A percentile compares a stretch with the other conserved stretches of the same genome.
Evolutionary conservation across 1,284 basidiomycete genomes (phyloP).

Genomic region (Ustilago trichophora): DNA sequence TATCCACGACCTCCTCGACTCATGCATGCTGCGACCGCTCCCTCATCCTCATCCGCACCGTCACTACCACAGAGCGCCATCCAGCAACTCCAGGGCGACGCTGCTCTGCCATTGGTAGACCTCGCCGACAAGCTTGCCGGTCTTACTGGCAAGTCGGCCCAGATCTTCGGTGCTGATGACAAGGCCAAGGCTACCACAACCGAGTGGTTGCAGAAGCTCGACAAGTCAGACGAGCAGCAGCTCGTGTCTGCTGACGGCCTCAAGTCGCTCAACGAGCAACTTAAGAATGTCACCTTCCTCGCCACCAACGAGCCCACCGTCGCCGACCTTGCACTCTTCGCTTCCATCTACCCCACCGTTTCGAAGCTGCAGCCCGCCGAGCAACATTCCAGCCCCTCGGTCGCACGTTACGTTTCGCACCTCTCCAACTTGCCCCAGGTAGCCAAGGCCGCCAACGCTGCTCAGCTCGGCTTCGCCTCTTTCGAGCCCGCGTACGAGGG

Average conservation of each 20-base stretch:
- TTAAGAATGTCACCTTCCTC: constrained; percentile 56
- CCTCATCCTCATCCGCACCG: neutral
- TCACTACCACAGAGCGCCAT: constrained; percentile 38
- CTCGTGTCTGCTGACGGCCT: constrained; percentile 48
- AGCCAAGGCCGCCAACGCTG: constrained; percentile 31
- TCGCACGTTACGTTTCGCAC: constrained; percentile 64
- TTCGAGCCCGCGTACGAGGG: constrained; percentile 63
- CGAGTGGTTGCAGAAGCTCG: constrained; percentile 44
- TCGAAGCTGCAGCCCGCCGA: constrained; percentile 53
- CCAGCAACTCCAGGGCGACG: constrained; percentile 41
- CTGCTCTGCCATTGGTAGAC: constrained; percentile 31
- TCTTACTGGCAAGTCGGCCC: constrained; percentile 36
- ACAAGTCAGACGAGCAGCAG: constrained; percentile 37
- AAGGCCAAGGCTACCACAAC: constrained; percentile 34
- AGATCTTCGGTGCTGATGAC: constrained; percentile 43
- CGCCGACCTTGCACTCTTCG: constrained; percentile 64
- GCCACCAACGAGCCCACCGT: constrained; percentile 56
- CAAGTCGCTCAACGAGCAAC: constrained; percentile 54
- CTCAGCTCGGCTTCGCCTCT: constrained; percentile 45
- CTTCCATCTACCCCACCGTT: constrained; percentile 58
- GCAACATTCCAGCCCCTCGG: constrained; percentile 61
- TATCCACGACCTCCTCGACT: too few species aligned
- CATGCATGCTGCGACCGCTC: neutral
- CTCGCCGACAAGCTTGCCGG: constrained; percentile 43
- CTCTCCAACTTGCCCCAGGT: constrained; percentile 56